Base-by-base conservation (phyloP, 2,329 filamentous ascomycete species). In the Colletotrichum sp. region DNA sequence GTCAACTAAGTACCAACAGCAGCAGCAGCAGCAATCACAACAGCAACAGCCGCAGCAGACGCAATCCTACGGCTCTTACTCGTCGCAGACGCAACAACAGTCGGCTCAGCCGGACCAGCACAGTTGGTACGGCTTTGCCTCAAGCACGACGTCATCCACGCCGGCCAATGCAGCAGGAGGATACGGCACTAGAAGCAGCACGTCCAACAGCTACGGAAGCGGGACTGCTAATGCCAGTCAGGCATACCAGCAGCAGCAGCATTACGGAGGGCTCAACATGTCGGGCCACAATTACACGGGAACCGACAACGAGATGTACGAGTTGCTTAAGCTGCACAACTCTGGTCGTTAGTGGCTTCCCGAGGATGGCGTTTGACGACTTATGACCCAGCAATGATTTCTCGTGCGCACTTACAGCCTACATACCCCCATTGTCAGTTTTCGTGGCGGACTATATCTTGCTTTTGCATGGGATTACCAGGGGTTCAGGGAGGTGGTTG, bases 171-270 rank as follows among this genome's bases (percentile, higher is more conserved):
- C 21, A 16, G 60, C 74, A 2, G 71, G 60, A 30, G 74, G 72
- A 8, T 76, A 76, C 26, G 61, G 30, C 7, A 21, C 61, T 57
- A 70, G 66, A 57, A 64, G 36, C 9, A 52, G 36, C 57, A 21
- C 72, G 10, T 32, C 74, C 52, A 18, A 26, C 6, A 68, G 34
- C 21, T 71, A 76, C 21, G 72, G 72, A 7, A 36, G 24, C 28
- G 34, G 57, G 26, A 34, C 72, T 15, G 30, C 26, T 48, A 63
- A 21, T n/a, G 24, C 52, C 16, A 67, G 13, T 21, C 74, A 74
- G 30, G 52, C 60, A 26, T 76, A 76, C 36, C 74, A 71, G 66
- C 74, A 76, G 30, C 71, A 75, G n/a, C 73, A 75, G 10, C 73
- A 75, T 8, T 60, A 71, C n/a, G 28, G 32, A 26, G 55, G 72